Evolutionary conservation across 2,329 filamentous ascomycete genomes (phyloP), one percentile per base, ranked within the genome.

Genomic region (Epichloe coenophiala): DNA sequence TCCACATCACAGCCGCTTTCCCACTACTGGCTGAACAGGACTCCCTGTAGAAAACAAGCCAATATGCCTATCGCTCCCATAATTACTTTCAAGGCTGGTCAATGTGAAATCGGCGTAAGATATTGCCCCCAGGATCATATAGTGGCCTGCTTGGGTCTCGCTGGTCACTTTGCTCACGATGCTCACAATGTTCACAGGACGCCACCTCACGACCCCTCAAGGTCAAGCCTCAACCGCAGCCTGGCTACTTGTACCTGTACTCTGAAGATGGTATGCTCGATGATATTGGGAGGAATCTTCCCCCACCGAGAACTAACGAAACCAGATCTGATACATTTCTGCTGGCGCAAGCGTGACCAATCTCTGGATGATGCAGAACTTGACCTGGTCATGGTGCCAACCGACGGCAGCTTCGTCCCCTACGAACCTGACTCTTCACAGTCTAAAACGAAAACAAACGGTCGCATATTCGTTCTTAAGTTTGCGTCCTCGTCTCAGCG

Each of bases 1-100:
- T 27, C 6, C 35, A 38, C 42, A 50, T 40, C 40, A 52, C 31
- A 48, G 33, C 31, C 15, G 41, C 50, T 43, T 9, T 21, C 7
- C 46, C 35, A 37, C 36, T 36, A 49, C 41, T 42, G 38, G 27
- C 23, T 27, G 21, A 19, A 15, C 39, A 17, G 39, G 36, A 48
- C 40, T 33, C n/a, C 35, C 15, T 27, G 35, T 42, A 41, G 19
- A 45, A 45, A 46, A 55, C 38, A 19, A 52, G 48, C 19, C 51
- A 57, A 54, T 56, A 96, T 95, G 89, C 88, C 90, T 55, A 82
- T 88, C 68, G 68, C 77, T 58, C 89, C 91, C 35, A 78, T 95
- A 63, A 90, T 97, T 66, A 95, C 89, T 15, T 97, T 97, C 78
- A 96, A 95, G 77, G 91, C 91, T 57, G 91, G 91, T 68, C 80